A percentile compares a stretch with the other conserved stretches of the same genome.
Conservation (phyloP, 805 yeast species). For the Zygotorulaspora chibaensis region DNA sequence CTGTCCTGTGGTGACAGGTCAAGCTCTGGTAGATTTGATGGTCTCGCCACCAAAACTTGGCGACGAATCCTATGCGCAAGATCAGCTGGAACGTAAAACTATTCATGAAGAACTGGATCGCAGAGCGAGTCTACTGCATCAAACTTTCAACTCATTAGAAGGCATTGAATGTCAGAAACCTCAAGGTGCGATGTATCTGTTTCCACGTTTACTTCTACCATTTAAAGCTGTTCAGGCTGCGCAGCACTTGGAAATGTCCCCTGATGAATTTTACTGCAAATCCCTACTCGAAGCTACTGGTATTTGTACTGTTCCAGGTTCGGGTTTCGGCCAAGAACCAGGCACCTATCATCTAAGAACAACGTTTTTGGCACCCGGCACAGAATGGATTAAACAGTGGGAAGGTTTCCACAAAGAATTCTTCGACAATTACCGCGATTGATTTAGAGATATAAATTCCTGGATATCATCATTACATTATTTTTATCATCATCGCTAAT, state of each 20-base stretch:
- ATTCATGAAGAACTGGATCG: slow-evolving; percentile 59
- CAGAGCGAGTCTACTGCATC: slow-evolving; percentile 62
- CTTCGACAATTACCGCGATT: slow-evolving; percentile 49
- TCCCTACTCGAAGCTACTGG: slow-evolving; percentile 83
- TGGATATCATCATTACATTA: neutral
- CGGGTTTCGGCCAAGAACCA: slow-evolving; percentile 90
- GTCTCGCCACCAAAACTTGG: slow-evolving; percentile 83
- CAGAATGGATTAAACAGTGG: slow-evolving; percentile 82
- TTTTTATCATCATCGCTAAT: neutral
- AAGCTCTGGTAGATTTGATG: slow-evolving; percentile 89
- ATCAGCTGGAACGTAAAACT: slow-evolving; percentile 53
- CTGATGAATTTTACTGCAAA: slow-evolving; percentile 88
- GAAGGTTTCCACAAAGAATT: slow-evolving; percentile 72
- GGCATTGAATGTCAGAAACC: slow-evolving; percentile 86
- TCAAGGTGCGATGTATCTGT: slow-evolving; percentile 96
- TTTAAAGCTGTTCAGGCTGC: slow-evolving; percentile 63
- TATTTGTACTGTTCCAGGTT: slow-evolving; percentile 95
- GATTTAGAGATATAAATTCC: no score
- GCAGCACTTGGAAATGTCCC: slow-evolving; percentile 46
- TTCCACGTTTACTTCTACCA: slow-evolving; percentile 72
- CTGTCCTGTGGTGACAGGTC: slow-evolving; percentile 95
- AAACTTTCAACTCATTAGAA: slow-evolving; percentile 71
- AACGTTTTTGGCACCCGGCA: slow-evolving; percentile 93
- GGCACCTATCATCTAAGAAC: slow-evolving; percentile 94
- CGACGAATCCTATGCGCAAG: slow-evolving; percentile 66